phyloP scores from a whole-genome alignment of 2,329 filamentous ascomycete species.

The Graphilbum sp. region DNA sequence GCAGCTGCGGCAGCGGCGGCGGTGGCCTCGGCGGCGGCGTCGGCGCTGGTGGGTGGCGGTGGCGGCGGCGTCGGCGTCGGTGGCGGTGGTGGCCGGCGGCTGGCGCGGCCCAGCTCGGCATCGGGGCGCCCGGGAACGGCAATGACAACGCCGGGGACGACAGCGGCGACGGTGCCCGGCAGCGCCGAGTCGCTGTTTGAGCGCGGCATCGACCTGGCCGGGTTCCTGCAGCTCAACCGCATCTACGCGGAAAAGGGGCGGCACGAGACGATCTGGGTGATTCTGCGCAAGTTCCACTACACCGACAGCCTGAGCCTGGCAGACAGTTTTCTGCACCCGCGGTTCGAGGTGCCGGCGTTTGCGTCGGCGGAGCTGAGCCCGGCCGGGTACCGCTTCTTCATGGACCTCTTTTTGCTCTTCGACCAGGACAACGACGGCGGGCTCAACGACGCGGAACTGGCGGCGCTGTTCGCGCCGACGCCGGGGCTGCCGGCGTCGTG shows the following conservation, averaged over 20 bases:
- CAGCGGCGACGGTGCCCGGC: not conserved
- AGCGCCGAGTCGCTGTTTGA: constrained; percentile 37
- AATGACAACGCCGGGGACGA: not conserved
- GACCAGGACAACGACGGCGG: constrained; percentile 97
- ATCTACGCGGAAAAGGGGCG: constrained; percentile 94
- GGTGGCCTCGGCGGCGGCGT: constrained; percentile 9
- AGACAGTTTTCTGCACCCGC: constrained; percentile 81
- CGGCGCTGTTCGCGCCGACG: constrained; percentile 79
- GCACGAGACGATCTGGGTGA: constrained; percentile 97
- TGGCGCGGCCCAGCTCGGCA: no score
- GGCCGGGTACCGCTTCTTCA: constrained; percentile 85
- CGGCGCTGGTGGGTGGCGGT: not conserved
- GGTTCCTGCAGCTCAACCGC: constrained; percentile 84
- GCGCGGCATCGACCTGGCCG: constrained; percentile 62
- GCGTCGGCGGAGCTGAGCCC: constrained; percentile 89
- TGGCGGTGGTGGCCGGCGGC: not conserved
- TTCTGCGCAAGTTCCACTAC: constrained; percentile 86
- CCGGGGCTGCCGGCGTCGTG: constrained; percentile 78
- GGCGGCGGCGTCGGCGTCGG: not conserved
- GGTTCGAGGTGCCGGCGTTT: constrained; percentile 84
- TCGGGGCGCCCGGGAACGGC: not conserved
- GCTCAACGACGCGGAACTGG: constrained; percentile 69
- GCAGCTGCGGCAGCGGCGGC: constrained; percentile 56
- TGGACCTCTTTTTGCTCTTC: constrained; percentile 85
- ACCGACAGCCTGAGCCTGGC: constrained; percentile 87